These are phyloP conservation scores for Fusarium sp. DNA, from an alignment of 2,329 filamentous ascomycete species.

Conservation along the genomic window DNA sequence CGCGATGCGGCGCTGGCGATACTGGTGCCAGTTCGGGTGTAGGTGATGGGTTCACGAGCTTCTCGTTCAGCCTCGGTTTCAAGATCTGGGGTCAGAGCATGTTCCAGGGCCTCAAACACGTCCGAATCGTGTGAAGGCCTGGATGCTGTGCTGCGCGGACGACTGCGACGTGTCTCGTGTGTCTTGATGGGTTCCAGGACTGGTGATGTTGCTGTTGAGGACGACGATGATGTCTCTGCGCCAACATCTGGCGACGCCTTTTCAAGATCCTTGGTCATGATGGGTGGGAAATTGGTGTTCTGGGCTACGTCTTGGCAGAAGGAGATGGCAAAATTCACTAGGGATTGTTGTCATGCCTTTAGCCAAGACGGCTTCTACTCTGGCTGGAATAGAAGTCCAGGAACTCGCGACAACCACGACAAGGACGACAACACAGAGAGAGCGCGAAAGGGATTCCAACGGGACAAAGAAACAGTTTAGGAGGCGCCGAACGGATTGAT, in stretches of 20 bases:
- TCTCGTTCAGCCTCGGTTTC: constrained; percentile 52
- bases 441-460: not conserved
- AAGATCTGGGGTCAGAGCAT: constrained; percentile 49
- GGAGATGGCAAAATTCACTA: constrained; percentile 18
- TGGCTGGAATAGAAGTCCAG: not conserved
- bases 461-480: constrained; percentile 11
- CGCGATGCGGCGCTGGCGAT: constrained; percentile 54
- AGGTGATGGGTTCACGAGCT: constrained; percentile 56
- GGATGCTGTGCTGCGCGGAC: constrained; percentile 18
- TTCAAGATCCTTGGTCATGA: constrained; percentile 38
- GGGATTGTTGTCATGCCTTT: constrained; percentile 16
- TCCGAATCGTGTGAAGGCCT: constrained; percentile 39
- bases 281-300: not conserved
- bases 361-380: not conserved
- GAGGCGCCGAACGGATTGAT: constrained; percentile 18
- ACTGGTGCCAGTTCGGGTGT: constrained; percentile 54
- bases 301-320: not conserved
- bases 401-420: not conserved
- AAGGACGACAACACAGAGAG: not conserved
- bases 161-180: constrained; percentile 34
- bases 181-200: constrained; percentile 42
- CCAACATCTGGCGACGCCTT: constrained; percentile 27
- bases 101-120: constrained; percentile 49
- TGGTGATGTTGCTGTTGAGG: constrained; percentile 31
- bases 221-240: constrained; percentile 26